These are phyloP conservation scores for Hanseniaspora taiwanica DNA, from an alignment of 805 yeast genomes.

Conservation along the genomic window DNA sequence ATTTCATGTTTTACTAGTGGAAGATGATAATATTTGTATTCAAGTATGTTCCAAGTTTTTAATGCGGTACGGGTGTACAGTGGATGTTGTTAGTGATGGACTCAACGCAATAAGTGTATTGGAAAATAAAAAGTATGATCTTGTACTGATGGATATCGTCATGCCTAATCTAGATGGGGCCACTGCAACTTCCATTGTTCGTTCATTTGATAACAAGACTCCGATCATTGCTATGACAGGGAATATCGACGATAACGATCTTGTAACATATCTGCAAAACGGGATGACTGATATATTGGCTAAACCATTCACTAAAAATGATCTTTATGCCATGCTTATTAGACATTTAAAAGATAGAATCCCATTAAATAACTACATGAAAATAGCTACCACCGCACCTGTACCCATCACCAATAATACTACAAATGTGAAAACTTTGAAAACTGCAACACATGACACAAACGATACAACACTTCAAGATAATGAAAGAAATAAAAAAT, in stretches of 20 bases:
- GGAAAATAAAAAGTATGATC: slow-evolving; percentile 57
- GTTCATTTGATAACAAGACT: slow-evolving; percentile 70
- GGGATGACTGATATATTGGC: slow-evolving; percentile 91
- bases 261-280: slow-evolving; percentile 66
- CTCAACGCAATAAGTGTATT: slow-evolving; percentile 70
- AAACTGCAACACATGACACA: too few relatives aligned
- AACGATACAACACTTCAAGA: too few relatives aligned
- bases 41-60: slow-evolving; percentile 73
- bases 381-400: too few relatives aligned
- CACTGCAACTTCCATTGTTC: slow-evolving; percentile 78
- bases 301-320: slow-evolving; percentile 86
- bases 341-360: slow-evolving; percentile 48
- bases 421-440: too few relatives aligned
- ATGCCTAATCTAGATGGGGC: slow-evolving; percentile 86
- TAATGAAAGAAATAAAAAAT: too few relatives aligned
- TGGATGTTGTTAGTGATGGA: slow-evolving; percentile 88
- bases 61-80: slow-evolving; percentile 80
- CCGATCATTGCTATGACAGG: slow-evolving; percentile 95
- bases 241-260: slow-evolving; percentile 69
- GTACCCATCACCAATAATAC: too few relatives aligned
- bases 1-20: slow-evolving; percentile 63
- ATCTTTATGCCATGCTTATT: slow-evolving; percentile 62
- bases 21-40: slow-evolving; percentile 72
- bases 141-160: slow-evolving; percentile 77
- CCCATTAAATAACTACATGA: too few relatives aligned